Evolutionary conservation across 441 rosid genomes (phyloP).

Genomic region (Bruguiera hainesii): DNA sequence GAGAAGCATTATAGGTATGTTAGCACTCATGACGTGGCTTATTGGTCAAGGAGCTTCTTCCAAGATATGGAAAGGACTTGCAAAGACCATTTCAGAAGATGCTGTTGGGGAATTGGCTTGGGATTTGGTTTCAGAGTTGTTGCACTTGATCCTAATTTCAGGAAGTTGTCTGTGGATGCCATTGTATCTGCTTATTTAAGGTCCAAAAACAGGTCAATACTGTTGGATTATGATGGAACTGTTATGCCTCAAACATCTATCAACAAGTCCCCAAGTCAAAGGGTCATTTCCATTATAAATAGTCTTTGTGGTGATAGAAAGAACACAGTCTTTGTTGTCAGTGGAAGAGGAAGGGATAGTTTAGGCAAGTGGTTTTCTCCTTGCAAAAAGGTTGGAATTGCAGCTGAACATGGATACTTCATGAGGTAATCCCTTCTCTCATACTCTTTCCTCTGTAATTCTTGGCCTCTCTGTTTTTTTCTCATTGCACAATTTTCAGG

Average conservation of each 20-base stretch:
- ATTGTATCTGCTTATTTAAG: constrained; percentile 51
- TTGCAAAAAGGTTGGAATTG: constrained; percentile 62
- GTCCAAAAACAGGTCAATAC: constrained; percentile 61
- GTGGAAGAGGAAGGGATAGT: constrained; percentile 68
- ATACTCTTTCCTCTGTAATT: background rate
- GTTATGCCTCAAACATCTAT: constrained; percentile 67
- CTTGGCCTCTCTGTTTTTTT: background rate
- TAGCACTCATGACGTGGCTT: constrained; percentile 71
- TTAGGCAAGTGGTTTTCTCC: constrained; percentile 67
- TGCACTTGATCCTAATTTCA: constrained; percentile 70
- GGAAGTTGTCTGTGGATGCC: constrained; percentile 49
- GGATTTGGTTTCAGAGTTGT: constrained; percentile 76
- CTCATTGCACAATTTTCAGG: constrained; percentile 33
- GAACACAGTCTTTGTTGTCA: constrained; percentile 61
- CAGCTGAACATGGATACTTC: constrained; percentile 71
- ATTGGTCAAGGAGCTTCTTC: constrained; percentile 70
- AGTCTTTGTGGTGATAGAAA: constrained; percentile 47
- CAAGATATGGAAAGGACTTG: constrained; percentile 76
- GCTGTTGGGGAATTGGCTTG: constrained; percentile 74
- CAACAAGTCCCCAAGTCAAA: constrained; percentile 52
- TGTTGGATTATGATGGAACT: constrained; percentile 73
- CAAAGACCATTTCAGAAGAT: constrained; percentile 65
- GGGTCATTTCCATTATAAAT: constrained; percentile 49
- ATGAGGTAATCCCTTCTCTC: constrained; percentile 39
- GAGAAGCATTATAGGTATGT: constrained; percentile 76